phyloP scores from a whole-genome alignment of 139 green algal species.

The Chlorella sorokiniana region DNA sequence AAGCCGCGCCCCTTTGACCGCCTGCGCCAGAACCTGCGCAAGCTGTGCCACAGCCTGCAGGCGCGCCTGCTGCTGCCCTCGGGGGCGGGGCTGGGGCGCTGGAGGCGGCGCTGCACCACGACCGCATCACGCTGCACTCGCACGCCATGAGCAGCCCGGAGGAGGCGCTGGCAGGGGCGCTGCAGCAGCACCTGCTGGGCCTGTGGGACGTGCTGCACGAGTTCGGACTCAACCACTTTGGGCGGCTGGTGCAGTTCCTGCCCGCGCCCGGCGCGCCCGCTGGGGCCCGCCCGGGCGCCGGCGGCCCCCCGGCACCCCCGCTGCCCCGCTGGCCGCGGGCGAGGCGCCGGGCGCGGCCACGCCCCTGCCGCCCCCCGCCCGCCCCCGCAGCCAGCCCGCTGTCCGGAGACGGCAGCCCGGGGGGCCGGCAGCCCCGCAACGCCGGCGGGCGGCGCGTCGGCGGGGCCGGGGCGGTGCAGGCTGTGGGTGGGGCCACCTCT shows the following conservation, averaged over 20 bases:
- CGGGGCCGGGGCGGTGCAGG: background rate
- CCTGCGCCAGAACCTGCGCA: slow-evolving; percentile 44
- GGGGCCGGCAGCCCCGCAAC: slow-evolving; percentile 9
- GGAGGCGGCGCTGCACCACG: slow-evolving; percentile 27
- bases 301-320: slow-evolving; percentile 1
- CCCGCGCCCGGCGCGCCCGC: background rate
- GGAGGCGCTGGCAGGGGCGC: background rate
- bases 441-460: background rate
- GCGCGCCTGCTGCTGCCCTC: slow-evolving; percentile 37
- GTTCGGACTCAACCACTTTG: slow-evolving; percentile 48
- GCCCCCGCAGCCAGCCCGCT: background rate
- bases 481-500: background rate
- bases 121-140: slow-evolving; percentile 30
- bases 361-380: background rate
- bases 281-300: background rate
- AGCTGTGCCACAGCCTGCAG: slow-evolving; percentile 46
- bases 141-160: slow-evolving; percentile 8
- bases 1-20: slow-evolving; percentile 49
- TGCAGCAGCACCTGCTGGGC: slow-evolving; percentile 41
- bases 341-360: background rate
- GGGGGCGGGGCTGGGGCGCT: slow-evolving; percentile 33
- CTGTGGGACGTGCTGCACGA: slow-evolving; percentile 48
- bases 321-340: background rate
- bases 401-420: background rate
- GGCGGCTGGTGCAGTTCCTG: slow-evolving; percentile 25